A percentile compares a stretch with the other conserved stretches of the same genome.
Evolutionary conservation across 345 rosid genomes (phyloP).

Genomic region (Cardiospermum halicacabum): DNA sequence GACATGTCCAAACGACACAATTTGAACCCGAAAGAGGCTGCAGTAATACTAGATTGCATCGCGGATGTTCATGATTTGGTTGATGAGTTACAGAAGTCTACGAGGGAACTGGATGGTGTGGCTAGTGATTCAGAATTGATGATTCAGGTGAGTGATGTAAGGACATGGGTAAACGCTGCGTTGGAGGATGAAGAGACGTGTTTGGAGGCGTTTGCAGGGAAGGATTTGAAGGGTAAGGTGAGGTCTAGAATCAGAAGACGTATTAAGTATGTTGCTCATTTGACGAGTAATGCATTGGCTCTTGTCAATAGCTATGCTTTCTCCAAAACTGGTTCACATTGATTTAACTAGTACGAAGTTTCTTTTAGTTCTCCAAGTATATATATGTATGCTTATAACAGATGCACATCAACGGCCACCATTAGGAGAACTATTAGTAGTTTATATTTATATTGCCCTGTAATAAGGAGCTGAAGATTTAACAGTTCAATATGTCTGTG

Average conservation of each 20-base stretch:
- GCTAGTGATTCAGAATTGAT: slow-evolving; percentile 7
- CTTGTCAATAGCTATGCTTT: slow-evolving; percentile 41
- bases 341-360: not conserved
- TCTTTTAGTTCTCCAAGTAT: not conserved
- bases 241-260: slow-evolving; percentile 33
- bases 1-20: slow-evolving; percentile 22
- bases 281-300: slow-evolving; percentile 61
- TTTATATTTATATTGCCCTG: no score
- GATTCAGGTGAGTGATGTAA: slow-evolving; percentile 30
- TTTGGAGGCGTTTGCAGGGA: slow-evolving; percentile 35
- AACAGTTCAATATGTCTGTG: not conserved
- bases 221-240: slow-evolving; percentile 12
- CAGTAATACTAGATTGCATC: slow-evolving; percentile 44
- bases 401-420: not conserved
- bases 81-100: slow-evolving; percentile 42
- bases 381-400: not conserved
- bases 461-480: no score
- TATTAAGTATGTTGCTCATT: slow-evolving; percentile 33
- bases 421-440: not conserved
- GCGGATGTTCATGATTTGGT: slow-evolving; percentile 47
- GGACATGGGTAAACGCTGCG: slow-evolving; percentile 65
- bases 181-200: slow-evolving; percentile 54
- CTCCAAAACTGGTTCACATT: not conserved
- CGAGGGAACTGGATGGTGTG: slow-evolving; percentile 29
- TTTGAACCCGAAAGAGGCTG: slow-evolving; percentile 25